Evolutionary conservation across 2,329 filamentous ascomycete genomes (phyloP).

Genomic region (Cladosporium austrohemisphaericum): DNA sequence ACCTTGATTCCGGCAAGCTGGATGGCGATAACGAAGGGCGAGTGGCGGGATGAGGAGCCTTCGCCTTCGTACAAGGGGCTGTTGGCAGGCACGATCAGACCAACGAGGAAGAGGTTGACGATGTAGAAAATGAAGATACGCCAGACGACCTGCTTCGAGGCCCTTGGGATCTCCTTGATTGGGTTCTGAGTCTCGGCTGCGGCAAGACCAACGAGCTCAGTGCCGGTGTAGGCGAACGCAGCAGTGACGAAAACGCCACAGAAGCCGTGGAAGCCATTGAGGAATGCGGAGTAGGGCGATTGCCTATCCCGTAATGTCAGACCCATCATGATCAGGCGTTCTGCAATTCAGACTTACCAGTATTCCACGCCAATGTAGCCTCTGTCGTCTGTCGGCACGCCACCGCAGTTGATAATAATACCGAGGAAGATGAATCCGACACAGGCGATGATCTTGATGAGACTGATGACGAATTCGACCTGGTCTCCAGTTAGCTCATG

Average conservation of each 20-base stretch:
- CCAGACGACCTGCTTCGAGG: constrained; percentile 31
- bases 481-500: not conserved
- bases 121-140: constrained; percentile 33
- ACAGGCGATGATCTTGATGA: constrained; percentile 39
- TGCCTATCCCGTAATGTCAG: not conserved
- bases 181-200: constrained; percentile 51
- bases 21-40: constrained; percentile 63
- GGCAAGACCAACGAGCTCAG: constrained; percentile 52
- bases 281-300: constrained; percentile 33
- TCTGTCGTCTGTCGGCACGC: constrained; percentile 44
- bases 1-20: constrained; percentile 55
- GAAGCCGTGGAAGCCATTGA: constrained; percentile 61
- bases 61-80: constrained; percentile 22
- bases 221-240: constrained; percentile 60
- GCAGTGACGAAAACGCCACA: constrained; percentile 62
- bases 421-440: constrained; percentile 61
- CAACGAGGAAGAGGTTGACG: constrained; percentile 29
- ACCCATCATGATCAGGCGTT: not conserved
- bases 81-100: constrained; percentile 31
- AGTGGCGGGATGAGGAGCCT: constrained; percentile 36
- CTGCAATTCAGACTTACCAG: constrained; percentile 37
- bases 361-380: constrained; percentile 19
- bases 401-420: constrained; percentile 55
- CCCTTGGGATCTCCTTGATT: constrained; percentile 38
- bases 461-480: constrained; percentile 26